Percentiles rank a stretch among this genome's conserved stretches.
phyloP scores from a whole-genome alignment of 306 rosid species.

The Abrus pulchellus region DNA sequence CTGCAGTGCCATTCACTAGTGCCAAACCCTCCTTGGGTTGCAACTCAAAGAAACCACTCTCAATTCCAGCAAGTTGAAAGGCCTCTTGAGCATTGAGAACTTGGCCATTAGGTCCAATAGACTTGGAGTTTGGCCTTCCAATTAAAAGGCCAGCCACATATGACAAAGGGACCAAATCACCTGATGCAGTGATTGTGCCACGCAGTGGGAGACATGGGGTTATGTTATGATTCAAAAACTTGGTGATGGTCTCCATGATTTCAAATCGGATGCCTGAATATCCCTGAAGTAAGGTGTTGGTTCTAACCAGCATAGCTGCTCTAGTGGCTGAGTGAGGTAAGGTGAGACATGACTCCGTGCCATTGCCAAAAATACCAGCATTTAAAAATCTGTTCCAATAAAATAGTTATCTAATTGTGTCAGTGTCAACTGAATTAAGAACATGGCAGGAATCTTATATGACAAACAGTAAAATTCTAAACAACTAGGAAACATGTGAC shows the following conservation, averaged over 20 bases:
- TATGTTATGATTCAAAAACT: constrained; percentile 72
- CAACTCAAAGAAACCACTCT: constrained; percentile 77
- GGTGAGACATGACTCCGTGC: constrained; percentile 64
- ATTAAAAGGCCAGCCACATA: constrained; percentile 82
- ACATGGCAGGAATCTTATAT: background rate
- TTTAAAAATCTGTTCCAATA: constrained; percentile 71
- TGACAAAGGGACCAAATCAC: constrained; percentile 87
- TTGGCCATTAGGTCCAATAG: constrained; percentile 74
- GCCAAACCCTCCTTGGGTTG: constrained; percentile 96
- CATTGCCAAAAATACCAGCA: constrained; percentile 86
- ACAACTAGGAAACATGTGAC: background rate
- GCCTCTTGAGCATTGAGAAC: constrained; percentile 68
- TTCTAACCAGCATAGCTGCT: constrained; percentile 91
- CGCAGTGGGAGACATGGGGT: constrained; percentile 89
- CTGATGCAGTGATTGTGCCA: constrained; percentile 87
- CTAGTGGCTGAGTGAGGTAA: constrained; percentile 79
- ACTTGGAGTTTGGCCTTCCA: constrained; percentile 85
- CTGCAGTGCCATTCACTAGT: constrained; percentile 91
- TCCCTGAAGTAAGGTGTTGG: constrained; percentile 94
- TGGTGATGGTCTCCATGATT: constrained; percentile 81
- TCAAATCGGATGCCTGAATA: constrained; percentile 91
- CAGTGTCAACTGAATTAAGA: background rate
- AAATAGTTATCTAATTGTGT: background rate
- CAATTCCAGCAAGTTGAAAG: constrained; percentile 69
- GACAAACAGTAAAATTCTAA: background rate